Evolutionary conservation across 2,329 filamentous ascomycete genomes (phyloP).

Genomic region (Penicillium sclerotiorum): DNA sequence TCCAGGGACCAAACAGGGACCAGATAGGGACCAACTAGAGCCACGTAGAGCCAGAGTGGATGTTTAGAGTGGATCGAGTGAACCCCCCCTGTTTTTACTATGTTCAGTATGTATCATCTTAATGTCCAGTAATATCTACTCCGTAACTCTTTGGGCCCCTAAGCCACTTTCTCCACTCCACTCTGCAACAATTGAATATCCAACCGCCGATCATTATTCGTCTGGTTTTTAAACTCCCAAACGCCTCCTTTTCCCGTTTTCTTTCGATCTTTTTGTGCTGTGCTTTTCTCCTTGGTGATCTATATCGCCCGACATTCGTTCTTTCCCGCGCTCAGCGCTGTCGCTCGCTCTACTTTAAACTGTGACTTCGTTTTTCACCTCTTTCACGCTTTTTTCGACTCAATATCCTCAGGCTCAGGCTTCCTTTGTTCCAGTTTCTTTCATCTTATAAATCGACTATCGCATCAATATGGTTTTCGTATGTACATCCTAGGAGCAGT

Average conservation of each 20-base stretch:
- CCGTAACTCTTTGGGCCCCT: neutral
- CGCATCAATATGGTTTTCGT: constrained; percentile 5
- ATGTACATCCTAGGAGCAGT: neutral
- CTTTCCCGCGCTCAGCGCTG: constrained; percentile 22
- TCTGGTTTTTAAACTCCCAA: constrained; percentile 3
- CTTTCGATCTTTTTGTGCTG: constrained; percentile 8
- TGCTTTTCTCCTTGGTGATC: constrained; percentile 10
- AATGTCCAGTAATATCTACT: neutral
- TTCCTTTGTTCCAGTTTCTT: neutral
- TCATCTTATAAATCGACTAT: neutral
- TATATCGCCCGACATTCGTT: constrained; percentile 14
- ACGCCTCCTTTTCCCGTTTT: constrained; percentile 18
- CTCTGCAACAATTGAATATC: neutral
- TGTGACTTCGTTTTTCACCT: neutral
- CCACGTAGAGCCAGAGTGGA: too few relatives aligned
- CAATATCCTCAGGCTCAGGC: too few relatives aligned
- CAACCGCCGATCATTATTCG: constrained; percentile 14
- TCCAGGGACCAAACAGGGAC: neutral
- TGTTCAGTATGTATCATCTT: neutral
- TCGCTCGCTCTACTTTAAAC: constrained; percentile 20
- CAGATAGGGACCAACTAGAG: too few relatives aligned
- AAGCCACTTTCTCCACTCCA: constrained; percentile 2
- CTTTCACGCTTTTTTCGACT: neutral
- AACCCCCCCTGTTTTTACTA: too few relatives aligned
- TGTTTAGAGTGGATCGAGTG: too few relatives aligned